Conservation (phyloP, 371 early-diverging fungal genomes). For the Mucor mucedo region DNA sequence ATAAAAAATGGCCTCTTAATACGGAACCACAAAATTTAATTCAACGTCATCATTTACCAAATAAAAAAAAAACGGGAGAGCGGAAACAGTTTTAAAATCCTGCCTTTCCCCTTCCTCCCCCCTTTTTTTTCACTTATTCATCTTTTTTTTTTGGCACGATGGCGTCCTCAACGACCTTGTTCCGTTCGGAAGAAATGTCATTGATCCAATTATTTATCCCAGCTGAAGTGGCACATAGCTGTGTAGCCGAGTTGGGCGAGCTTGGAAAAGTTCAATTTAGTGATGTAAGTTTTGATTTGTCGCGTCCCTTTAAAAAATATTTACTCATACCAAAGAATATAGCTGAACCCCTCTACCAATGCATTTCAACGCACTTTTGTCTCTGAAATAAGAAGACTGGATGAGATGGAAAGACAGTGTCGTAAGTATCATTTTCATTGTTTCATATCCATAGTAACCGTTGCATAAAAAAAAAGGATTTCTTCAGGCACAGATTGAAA, state of each 20-base stretch:
- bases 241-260: conserved; percentile 93
- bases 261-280: conserved; percentile 92
- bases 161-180: conserved; percentile 66
- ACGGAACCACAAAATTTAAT: too few relatives aligned
- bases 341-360: conserved; percentile 91
- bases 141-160: conserved; percentile 21
- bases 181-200: conserved; percentile 96
- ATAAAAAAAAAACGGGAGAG: conserved; percentile 7
- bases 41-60: neutral
- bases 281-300: conserved; percentile 66
- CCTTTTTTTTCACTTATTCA: conserved; percentile 4
- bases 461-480: conserved; percentile 63
- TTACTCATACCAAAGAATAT: neutral
- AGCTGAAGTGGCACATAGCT: conserved; percentile 77
- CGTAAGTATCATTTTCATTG: conserved; percentile 57
- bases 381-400: conserved; percentile 84
- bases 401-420: conserved; percentile 92
- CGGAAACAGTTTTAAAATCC: too few relatives aligned
- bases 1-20: too few relatives aligned
- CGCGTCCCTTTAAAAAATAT: neutral
- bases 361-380: conserved; percentile 97
- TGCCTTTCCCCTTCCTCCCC: neutral
- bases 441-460: neutral
- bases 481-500: conserved; percentile 82
- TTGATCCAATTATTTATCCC: conserved; percentile 91